Percentiles rank a stretch among this genome's conserved stretches.
Conservation (phyloP, 352 stramenopile species). For the Discostella stelligera region DNA sequence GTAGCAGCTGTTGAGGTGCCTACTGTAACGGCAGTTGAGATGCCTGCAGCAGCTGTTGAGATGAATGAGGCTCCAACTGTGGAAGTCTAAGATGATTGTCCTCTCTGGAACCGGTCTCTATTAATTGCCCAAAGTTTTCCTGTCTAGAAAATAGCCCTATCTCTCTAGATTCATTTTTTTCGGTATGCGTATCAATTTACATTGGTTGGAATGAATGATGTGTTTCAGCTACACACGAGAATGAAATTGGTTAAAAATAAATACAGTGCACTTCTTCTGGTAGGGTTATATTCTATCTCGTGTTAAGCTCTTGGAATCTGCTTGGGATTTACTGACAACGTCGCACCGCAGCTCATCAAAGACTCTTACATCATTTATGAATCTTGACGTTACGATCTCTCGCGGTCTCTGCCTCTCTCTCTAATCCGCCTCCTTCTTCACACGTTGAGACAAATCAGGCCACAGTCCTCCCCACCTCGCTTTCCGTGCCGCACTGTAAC, state of each 20-base stretch:
- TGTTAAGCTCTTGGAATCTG: too few species aligned
- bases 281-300: too few species aligned
- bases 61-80: background rate
- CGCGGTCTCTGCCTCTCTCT: background rate
- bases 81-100: background rate
- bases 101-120: too few species aligned
- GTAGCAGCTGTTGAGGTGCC: too few species aligned
- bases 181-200: background rate
- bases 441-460: conserved; percentile 56
- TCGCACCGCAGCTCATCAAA: too few species aligned
- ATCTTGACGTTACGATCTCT: background rate
- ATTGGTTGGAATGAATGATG: background rate
- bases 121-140: too few species aligned
- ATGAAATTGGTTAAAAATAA: background rate
- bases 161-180: background rate
- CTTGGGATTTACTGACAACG: too few species aligned
- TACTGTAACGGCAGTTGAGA: background rate
- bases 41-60: background rate
- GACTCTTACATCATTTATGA: too few species aligned
- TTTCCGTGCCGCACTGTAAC: conserved; percentile 67
- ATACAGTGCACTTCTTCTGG: too few species aligned
- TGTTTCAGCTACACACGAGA: background rate
- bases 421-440: conserved; percentile 16
- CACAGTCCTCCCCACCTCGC: conserved; percentile 75
- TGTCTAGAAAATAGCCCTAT: background rate